Evolutionary conservation across 805 yeast species (phyloP).

Genomic region (Pichia occidentalis): DNA sequence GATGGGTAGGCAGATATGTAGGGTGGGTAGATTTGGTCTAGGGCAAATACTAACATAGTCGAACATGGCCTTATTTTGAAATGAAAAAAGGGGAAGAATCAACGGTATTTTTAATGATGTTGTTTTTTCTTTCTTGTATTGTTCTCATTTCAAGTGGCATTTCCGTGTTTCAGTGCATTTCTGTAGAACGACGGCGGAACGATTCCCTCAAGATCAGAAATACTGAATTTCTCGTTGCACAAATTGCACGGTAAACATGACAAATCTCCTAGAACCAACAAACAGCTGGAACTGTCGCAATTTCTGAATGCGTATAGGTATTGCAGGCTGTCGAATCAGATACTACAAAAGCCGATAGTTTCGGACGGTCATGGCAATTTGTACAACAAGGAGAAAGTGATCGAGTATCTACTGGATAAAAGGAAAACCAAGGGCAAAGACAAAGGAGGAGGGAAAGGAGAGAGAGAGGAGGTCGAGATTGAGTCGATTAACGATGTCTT

Average conservation of each 20-base stretch:
- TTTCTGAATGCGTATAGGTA: constrained; percentile 34
- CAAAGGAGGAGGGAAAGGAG: neutral
- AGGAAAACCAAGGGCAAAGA: constrained; percentile 9
- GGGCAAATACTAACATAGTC: too few species aligned
- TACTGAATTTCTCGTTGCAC: constrained; percentile 24
- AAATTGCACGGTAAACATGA: constrained; percentile 8
- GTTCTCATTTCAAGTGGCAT: too few species aligned
- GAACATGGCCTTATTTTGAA: too few species aligned
- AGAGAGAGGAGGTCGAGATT: neutral
- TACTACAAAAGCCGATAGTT: constrained; percentile 47
- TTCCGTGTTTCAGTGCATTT: too few species aligned
- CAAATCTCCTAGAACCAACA: constrained; percentile 11
- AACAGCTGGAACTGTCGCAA: constrained; percentile 19
- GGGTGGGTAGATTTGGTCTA: too few species aligned
- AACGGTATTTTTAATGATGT: too few species aligned
- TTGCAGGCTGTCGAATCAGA: constrained; percentile 42
- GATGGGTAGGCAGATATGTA: too few species aligned
- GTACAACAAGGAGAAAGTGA: constrained; percentile 54
- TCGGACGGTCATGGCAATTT: constrained; percentile 64
- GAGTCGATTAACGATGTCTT: constrained; percentile 22
- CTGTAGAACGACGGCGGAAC: constrained; percentile 75
- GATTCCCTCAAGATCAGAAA: constrained; percentile 52
- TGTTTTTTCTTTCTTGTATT: too few species aligned
- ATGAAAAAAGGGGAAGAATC: too few species aligned
- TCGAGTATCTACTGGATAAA: constrained; percentile 42